Conservation (phyloP, 1,284 basidiomycete genomes). For the Sporisorium graminicola region DNA sequence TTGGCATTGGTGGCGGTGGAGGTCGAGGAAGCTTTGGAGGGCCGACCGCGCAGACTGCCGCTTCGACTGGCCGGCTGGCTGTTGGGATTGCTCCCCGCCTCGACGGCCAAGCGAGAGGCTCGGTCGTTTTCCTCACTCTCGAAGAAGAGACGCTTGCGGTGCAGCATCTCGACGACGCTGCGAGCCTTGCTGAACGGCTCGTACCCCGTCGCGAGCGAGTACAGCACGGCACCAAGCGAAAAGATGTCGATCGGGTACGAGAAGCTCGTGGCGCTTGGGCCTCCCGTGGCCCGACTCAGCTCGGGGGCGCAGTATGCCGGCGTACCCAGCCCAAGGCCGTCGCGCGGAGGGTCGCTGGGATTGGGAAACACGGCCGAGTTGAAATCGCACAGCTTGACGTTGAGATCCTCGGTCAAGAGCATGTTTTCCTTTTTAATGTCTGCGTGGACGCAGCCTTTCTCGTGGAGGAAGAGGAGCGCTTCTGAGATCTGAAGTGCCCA, state of each 20-base stretch:
- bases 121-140: slow-evolving; percentile 66
- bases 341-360: slow-evolving; percentile 55
- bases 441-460: slow-evolving; percentile 62
- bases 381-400: slow-evolving; percentile 67
- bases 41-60: slow-evolving; percentile 45
- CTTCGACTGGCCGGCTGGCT: slow-evolving; percentile 46
- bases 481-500: slow-evolving; percentile 61
- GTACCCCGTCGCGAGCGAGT: slow-evolving; percentile 63
- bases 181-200: slow-evolving; percentile 61
- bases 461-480: slow-evolving; percentile 61
- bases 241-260: slow-evolving; percentile 66
- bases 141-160: slow-evolving; percentile 64
- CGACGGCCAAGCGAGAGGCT: slow-evolving; percentile 47
- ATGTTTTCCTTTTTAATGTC: slow-evolving; percentile 69
- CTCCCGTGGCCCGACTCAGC: slow-evolving; percentile 53
- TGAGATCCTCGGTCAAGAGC: slow-evolving; percentile 57
- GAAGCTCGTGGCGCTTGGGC: slow-evolving; percentile 40
- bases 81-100: slow-evolving; percentile 44
- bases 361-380: slow-evolving; percentile 67
- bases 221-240: slow-evolving; percentile 65
- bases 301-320: slow-evolving; percentile 68
- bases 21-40: slow-evolving; percentile 6
- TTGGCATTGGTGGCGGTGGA: neutral
- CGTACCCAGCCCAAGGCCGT: slow-evolving; percentile 64
- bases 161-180: slow-evolving; percentile 65